Conservation (phyloP, 345 rosid genomes). For the Hibiscus tridactylites region DNA sequence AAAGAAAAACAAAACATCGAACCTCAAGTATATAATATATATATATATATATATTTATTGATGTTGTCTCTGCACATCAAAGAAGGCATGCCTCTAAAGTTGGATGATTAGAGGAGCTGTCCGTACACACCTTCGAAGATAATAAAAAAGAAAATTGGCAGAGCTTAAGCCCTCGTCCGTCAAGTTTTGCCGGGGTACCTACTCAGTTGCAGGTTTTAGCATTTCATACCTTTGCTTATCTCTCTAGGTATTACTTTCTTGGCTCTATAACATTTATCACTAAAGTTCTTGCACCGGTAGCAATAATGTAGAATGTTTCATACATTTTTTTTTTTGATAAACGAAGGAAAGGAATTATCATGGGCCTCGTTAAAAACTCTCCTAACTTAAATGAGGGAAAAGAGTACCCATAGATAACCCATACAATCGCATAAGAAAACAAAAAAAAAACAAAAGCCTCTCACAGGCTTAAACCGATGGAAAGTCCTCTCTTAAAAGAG, state of each 20-base stretch:
- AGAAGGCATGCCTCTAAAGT: conserved; percentile 20
- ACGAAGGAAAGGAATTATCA: no score
- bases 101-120: conserved; percentile 6
- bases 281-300: not conserved
- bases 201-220: not conserved
- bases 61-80: conserved; percentile 11
- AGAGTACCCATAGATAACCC: no score
- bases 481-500: no score
- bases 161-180: not conserved
- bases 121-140: conserved; percentile 3
- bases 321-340: no score
- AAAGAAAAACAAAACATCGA: no score
- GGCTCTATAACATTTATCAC: not conserved
- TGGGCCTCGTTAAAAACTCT: no score
- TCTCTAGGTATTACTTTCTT: conserved; percentile 5
- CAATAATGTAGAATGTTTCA: no score
- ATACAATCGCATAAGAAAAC: no score
- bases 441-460: no score
- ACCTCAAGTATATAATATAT: no score
- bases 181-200: conserved; percentile 21
- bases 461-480: no score
- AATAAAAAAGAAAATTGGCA: not conserved
- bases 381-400: no score
- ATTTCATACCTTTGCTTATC: not conserved
- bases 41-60: not conserved